Evolutionary conservation across 768 basidiomycete species (phyloP), one percentile per base, ranked within the genome.

Genomic region (Clavaria fumosa): DNA sequence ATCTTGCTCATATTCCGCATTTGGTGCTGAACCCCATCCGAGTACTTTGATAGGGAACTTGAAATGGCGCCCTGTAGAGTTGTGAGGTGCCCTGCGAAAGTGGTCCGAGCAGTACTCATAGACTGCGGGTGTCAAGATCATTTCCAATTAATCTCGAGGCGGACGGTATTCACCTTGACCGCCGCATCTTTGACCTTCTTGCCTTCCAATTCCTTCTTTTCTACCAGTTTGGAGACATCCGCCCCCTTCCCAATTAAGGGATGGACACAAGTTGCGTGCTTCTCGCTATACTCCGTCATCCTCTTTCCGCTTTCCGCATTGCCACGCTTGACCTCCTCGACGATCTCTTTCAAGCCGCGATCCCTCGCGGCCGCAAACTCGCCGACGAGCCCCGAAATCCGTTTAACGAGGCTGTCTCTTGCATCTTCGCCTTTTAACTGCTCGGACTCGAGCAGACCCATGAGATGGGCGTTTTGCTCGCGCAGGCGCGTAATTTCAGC

Each of bases 321-420:
- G 33, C 64, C 71, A 17, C 60, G 59, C 24, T 69, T 64, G 18
- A 83, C 57, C 28, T 57, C 51, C 1, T 58, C 59, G 35, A 84
- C 62, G 1, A 72, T 67, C 19, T 72, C 69, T 27, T 67, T 64
- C 37, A 89, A 58, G 14, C 70, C 71, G 11, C 64, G 61, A 50
- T 90, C 79, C 20, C 82, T 71, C 33, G 76, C 67, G 30, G 67
- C 57, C 21, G 76, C 67, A 53, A 80, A 91, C 19, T 70, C 76
- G 7, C 69, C 73, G 2, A 95, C 58, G 45, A 90, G 62, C 3
- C 63, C 62, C 1, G 82, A 79, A 35, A 93, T 66, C 26, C 75
- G 77, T 28, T 78, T 68, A n/a, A 90, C 55, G 9, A 93, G 54
- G 27, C 82, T 78, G 28, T 76, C 73, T 41, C 75, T 79, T 1